phyloP scores from a whole-genome alignment of 805 yeast species.

The Hemisphaericaspora nanyangensis region DNA sequence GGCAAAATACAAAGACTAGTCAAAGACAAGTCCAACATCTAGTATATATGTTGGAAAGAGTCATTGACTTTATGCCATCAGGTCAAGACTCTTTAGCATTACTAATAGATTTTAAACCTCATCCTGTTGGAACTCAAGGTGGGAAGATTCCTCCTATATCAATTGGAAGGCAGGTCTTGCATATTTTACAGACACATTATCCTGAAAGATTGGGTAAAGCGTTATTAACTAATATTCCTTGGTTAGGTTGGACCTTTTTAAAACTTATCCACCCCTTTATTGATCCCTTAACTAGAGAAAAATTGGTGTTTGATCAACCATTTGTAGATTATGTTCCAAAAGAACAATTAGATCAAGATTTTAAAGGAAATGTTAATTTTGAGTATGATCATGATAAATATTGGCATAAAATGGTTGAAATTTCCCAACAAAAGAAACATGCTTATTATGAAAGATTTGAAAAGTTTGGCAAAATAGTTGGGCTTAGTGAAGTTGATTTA shows the following conservation, averaged over 20 bases:
- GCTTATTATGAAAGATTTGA: conserved; percentile 67
- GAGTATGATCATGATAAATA: conserved; percentile 75
- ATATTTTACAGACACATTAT: conserved; percentile 92
- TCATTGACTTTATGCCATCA: conserved; percentile 90
- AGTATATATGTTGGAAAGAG: conserved; percentile 88
- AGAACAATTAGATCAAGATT: conserved; percentile 76
- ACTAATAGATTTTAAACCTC: conserved; percentile 86
- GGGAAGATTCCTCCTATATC: conserved; percentile 84
- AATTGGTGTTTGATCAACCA: conserved; percentile 87
- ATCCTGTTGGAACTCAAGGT: conserved; percentile 54
- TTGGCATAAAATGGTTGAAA: conserved; percentile 67
- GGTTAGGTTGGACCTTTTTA: conserved; percentile 89
- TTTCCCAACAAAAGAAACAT: conserved; percentile 56
- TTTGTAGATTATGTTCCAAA: conserved; percentile 77
- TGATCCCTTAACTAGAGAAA: conserved; percentile 92
- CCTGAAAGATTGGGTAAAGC: conserved; percentile 97
- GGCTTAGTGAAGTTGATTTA: conserved; percentile 79
- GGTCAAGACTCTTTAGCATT: conserved; percentile 94
- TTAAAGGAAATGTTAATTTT: conserved; percentile 84
- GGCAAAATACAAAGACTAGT: conserved; percentile 90
- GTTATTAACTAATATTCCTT: conserved; percentile 85
- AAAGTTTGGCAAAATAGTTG: conserved; percentile 63
- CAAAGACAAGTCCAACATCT: conserved; percentile 93
- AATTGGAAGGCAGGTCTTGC: conserved; percentile 87
- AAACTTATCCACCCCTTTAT: conserved; percentile 92